phyloP scores from a whole-genome alignment of 352 stramenopile genomes.

The Aphanomyces stellatus region DNA sequence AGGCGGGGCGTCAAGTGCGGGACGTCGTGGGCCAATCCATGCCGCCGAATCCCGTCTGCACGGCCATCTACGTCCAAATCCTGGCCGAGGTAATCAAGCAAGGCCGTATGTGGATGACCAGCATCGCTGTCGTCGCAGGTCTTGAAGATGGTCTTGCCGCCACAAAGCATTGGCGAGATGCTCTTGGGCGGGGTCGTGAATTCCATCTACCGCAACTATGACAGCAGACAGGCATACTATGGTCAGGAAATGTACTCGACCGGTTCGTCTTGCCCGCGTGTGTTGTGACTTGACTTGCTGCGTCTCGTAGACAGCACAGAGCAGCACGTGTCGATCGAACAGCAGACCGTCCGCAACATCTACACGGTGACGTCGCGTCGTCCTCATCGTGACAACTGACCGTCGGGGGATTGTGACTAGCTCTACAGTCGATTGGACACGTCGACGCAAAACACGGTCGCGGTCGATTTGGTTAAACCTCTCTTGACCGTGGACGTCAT shows the following conservation, averaged over 20 bases:
- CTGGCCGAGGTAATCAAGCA: conserved; percentile 25
- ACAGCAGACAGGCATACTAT: conserved; percentile 28
- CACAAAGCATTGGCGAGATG: conserved; percentile 32
- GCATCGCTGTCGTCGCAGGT: too few relatives aligned
- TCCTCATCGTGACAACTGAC: too few relatives aligned
- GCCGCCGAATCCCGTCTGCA: conserved; percentile 44
- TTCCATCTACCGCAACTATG: conserved; percentile 47
- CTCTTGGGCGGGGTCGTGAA: conserved; percentile 50
- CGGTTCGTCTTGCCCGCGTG: conserved; percentile 13
- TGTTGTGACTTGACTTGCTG: conserved; percentile 3
- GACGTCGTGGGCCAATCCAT: not conserved
- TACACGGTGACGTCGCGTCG: conserved; percentile 1
- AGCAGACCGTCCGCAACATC: conserved; percentile 13
- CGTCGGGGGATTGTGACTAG: too few relatives aligned
- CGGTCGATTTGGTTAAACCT: conserved; percentile 6
- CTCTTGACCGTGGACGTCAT: not conserved
- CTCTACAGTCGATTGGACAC: not conserved
- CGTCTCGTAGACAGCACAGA: conserved; percentile 23
- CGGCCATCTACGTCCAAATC: conserved; percentile 45
- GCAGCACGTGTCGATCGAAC: conserved; percentile 16
- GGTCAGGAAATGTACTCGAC: conserved; percentile 40
- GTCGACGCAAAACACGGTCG: not conserved
- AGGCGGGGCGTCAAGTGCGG: not conserved
- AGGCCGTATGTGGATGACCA: too few relatives aligned
- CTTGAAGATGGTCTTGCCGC: conserved; percentile 26